Conservation (phyloP, 768 basidiomycete species). For the Boletus rubropictus region DNA sequence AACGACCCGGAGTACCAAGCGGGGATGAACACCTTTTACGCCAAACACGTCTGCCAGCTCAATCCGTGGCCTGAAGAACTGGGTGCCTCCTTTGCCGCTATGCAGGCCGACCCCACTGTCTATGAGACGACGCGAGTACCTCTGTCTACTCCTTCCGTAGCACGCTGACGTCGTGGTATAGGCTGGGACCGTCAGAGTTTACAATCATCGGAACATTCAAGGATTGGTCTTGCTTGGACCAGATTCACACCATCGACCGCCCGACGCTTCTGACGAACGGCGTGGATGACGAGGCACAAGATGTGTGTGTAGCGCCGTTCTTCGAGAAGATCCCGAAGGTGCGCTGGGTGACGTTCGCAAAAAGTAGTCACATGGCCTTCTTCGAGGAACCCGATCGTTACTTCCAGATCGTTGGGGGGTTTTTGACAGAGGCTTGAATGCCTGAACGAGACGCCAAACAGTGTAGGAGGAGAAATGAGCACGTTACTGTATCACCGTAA, state of each 20-base stretch:
- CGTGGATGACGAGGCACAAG: conserved; percentile 35
- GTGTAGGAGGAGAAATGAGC: neutral
- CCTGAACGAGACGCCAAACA: neutral
- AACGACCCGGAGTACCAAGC: conserved; percentile 31
- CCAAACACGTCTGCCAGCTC: conserved; percentile 32
- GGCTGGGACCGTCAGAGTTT: conserved; percentile 32
- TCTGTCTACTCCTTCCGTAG: neutral
- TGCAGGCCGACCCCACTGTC: conserved; percentile 31
- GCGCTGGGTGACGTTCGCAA: conserved; percentile 33
- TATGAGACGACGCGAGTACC: conserved; percentile 12
- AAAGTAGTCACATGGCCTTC: conserved; percentile 16
- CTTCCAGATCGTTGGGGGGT: conserved; percentile 16
- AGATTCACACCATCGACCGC: conserved; percentile 35
- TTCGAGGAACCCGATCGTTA: conserved; percentile 17
- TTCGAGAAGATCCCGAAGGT: conserved; percentile 29
- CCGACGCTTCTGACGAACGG: conserved; percentile 39
- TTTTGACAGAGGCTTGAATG: conserved; percentile 6
- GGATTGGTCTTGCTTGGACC: conserved; percentile 43
- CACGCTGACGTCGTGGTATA: neutral
- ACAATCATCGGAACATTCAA: conserved; percentile 37
- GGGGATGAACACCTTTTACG: conserved; percentile 26
- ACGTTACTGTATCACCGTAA: neutral
- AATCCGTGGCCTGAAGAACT: conserved; percentile 34
- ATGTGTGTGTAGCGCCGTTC: conserved; percentile 31
- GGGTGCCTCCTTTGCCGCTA: conserved; percentile 17